Conservation (phyloP, 768 basidiomycete genomes). For the Termitomyces sp. region DNA sequence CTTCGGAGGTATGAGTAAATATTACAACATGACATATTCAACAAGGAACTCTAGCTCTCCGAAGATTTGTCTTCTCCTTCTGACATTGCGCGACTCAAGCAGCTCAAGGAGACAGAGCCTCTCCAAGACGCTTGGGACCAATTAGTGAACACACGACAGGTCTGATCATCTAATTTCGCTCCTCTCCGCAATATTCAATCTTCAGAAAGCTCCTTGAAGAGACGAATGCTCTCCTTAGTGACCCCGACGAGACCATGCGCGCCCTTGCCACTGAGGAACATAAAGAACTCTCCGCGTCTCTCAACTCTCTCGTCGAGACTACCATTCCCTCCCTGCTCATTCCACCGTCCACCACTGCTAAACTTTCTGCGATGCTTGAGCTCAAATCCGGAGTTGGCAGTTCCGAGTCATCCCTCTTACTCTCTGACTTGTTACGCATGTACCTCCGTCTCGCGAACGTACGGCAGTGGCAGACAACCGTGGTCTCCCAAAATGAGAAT, state of each 20-base stretch:
- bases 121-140: constrained; percentile 63
- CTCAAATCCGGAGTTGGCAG: constrained; percentile 93
- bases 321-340: constrained; percentile 71
- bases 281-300: constrained; percentile 30
- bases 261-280: constrained; percentile 69
- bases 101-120: constrained; percentile 64
- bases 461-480: constrained; percentile 51
- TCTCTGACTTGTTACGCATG: constrained; percentile 74
- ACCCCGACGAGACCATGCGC: constrained; percentile 74
- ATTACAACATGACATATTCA: not conserved
- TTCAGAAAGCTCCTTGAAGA: constrained; percentile 60
- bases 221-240: constrained; percentile 54
- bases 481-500: constrained; percentile 53
- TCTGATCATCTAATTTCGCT: constrained; percentile 23
- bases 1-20: constrained; percentile 32
- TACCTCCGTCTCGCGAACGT: constrained; percentile 63
- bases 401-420: constrained; percentile 79
- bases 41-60: constrained; percentile 37
- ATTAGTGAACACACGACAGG: constrained; percentile 54
- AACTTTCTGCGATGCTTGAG: constrained; percentile 79
- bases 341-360: constrained; percentile 59
- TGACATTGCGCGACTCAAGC: constrained; percentile 53
- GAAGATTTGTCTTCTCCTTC: constrained; percentile 47
- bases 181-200: not conserved
- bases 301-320: constrained; percentile 27